Base-by-base conservation (phyloP, 768 basidiomycete species). In the Amanita molliuscula region DNA sequence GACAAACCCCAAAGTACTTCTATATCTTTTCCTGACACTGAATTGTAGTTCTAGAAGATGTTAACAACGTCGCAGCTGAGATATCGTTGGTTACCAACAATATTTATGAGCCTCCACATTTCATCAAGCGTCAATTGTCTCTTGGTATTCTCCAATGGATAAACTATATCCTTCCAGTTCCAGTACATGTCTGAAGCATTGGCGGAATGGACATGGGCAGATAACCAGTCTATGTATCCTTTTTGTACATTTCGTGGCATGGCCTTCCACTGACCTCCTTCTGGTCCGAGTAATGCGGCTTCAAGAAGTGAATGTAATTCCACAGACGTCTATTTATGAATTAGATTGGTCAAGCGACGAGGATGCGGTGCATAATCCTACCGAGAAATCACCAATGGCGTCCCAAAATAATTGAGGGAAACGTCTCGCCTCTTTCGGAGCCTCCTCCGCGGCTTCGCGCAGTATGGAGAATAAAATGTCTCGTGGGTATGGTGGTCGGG, bases 321-420 rank as follows among this genome's bases (percentile, higher is more conserved):
- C 21, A 90, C 72, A 4, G 77, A 74, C 36, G 77, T 69, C 87
- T 89, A 53, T 6, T 36, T 10, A 29, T 6, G n/a, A 4, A 7
- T 31, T 48, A 47, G 10, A 45, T 38, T 33, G 47, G 51, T 34
- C 25, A 31, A 45, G 26, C 45, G 15, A 45, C 11, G 11, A 54
- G 6, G 23, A 36, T 46, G 20, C 18, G 15, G 46, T 6, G 38
- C 16, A 16, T 3, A 25, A 18, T 23, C 15, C 52, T 66, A 87
- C 88, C 36, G 86, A 82, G 52, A 92, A 71, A 64, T 91, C 85
- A 10, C 88, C 89, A 34, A 88, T 72, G 35, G 88, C 82, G 55
- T 92, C 81, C 80, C 84, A 91, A 47, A 92, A 69, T 2, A 74
- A 68, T 62, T 89, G 87, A 0, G 87, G 83, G 55, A 91, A 90